phyloP scores from a whole-genome alignment of 148 eudicot genomes.

The Chenopodium suecicum region DNA sequence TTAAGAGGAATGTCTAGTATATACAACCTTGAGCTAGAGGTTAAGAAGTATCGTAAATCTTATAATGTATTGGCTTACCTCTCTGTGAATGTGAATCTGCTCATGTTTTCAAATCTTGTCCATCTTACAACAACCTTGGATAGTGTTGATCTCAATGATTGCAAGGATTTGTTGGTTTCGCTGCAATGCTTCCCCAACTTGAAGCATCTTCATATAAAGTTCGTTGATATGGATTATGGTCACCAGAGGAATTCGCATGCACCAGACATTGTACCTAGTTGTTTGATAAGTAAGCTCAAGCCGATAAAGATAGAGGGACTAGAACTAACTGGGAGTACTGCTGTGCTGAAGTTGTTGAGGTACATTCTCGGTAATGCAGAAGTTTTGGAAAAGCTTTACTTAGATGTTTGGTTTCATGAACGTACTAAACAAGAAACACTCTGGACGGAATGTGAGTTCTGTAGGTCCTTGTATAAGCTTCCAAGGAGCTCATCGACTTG shows the following conservation, averaged over 20 bases:
- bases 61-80: neutral
- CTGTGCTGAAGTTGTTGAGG: neutral
- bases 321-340: neutral
- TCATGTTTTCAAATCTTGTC: no score
- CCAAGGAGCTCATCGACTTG: neutral
- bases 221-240: neutral
- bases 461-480: neutral
- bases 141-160: neutral
- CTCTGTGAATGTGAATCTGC: neutral
- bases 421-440: neutral
- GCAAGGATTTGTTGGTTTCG: neutral
- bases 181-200: neutral
- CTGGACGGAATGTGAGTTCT: neutral
- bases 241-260: neutral
- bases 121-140: neutral
- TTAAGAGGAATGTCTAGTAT: neutral
- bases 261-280: neutral
- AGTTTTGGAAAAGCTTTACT: neutral
- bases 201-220: neutral
- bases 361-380: neutral
- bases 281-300: constrained; percentile 6
- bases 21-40: neutral
- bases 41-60: neutral
- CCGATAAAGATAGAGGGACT: neutral
- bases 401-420: neutral